Evolutionary conservation across 2,329 filamentous ascomycete species (phyloP).

Genomic region (Penicillium oxalicum): DNA sequence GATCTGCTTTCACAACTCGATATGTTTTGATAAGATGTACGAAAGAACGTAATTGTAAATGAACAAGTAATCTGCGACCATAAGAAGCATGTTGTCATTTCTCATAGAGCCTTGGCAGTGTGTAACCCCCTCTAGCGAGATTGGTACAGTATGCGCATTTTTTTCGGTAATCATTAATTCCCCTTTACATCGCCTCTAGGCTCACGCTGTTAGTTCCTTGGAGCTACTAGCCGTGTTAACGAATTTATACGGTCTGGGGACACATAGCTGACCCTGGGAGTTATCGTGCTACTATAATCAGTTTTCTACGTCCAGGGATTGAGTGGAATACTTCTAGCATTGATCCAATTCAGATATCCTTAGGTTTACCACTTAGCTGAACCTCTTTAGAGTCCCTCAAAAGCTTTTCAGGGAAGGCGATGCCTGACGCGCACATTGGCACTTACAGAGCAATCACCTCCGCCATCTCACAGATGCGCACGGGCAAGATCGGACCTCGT

Average conservation of each 20-base stretch:
- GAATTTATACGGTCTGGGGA: not conserved
- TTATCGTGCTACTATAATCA: not conserved
- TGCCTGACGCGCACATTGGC: too few species aligned
- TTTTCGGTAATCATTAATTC: not conserved
- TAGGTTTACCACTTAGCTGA: not conserved
- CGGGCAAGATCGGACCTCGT: too few species aligned
- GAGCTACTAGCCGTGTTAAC: conserved; percentile 1
- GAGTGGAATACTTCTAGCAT: not conserved
- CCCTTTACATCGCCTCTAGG: not conserved
- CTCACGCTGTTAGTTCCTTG: not conserved
- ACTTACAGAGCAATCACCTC: too few species aligned
- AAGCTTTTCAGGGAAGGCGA: not conserved
- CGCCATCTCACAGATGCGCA: too few species aligned
- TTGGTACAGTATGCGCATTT: not conserved
- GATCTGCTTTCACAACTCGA: not conserved
- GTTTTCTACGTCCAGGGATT: not conserved
- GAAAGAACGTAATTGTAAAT: not conserved
- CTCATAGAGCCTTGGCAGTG: not conserved
- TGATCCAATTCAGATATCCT: not conserved
- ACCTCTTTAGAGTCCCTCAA: not conserved
- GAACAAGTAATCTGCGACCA: not conserved
- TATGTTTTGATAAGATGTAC: not conserved
- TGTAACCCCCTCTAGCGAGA: not conserved
- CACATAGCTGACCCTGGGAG: not conserved
- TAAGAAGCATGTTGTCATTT: not conserved